phyloP scores from a whole-genome alignment of 371 early-diverging fungal species.

The Syncephalis plumigaleata region DNA sequence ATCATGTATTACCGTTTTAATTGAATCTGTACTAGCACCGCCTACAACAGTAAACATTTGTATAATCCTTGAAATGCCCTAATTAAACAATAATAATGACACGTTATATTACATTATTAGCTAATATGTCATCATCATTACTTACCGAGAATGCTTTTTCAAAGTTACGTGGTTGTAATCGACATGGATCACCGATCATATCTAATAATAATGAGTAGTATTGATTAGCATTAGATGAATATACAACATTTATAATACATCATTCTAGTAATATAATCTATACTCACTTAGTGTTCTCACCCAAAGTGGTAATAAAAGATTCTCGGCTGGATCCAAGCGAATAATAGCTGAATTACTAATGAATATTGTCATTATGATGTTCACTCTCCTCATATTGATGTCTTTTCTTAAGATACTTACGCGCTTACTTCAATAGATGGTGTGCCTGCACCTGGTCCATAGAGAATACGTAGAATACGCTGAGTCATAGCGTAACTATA shows the following conservation, averaged over 20 bases:
- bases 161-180: slow-evolving; percentile 40
- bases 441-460: slow-evolving; percentile 37
- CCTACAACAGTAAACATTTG: background rate
- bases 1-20: slow-evolving; percentile 6
- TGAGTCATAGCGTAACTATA: slow-evolving; percentile 28
- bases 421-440: too few relatives aligned
- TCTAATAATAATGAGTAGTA: slow-evolving; percentile 6
- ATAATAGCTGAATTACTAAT: too few relatives aligned
- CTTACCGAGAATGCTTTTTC: slow-evolving; percentile 44
- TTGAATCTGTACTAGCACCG: slow-evolving; percentile 4
- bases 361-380: too few relatives aligned
- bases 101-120: too few relatives aligned
- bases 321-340: too few relatives aligned
- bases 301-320: too few relatives aligned
- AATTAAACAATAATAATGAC: slow-evolving; percentile 9
- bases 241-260: too few relatives aligned
- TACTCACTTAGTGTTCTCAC: too few relatives aligned
- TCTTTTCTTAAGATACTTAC: too few relatives aligned
- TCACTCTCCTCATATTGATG: too few relatives aligned
- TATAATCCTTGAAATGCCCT: slow-evolving; percentile 17
- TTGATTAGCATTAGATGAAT: too few relatives aligned
- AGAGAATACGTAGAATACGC: slow-evolving; percentile 34
- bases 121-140: slow-evolving; percentile 31
- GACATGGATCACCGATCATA: slow-evolving; percentile 39
- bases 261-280: too few relatives aligned